Conservation (phyloP, 768 basidiomycete genomes). For the Obba rivulosa region DNA sequence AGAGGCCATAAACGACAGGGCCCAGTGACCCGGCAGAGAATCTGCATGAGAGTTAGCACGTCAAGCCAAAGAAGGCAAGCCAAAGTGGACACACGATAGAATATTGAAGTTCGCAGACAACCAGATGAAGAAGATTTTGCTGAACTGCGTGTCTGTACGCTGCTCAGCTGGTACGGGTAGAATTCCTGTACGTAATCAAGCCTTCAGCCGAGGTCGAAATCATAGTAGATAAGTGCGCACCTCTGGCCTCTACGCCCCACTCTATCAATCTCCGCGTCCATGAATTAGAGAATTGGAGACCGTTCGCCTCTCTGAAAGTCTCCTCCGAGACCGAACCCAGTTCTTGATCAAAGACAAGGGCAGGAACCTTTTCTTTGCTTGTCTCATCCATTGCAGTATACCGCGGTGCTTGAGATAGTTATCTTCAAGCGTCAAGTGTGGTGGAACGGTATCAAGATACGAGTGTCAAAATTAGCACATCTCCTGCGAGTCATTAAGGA, state of each 20-base stretch:
- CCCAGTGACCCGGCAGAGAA: conserved; percentile 45
- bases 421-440: too few relatives aligned
- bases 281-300: conserved; percentile 9
- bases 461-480: background rate
- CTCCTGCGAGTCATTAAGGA: too few relatives aligned
- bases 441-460: too few relatives aligned
- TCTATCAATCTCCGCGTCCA: conserved; percentile 19
- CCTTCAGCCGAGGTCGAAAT: background rate
- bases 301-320: background rate
- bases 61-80: background rate
- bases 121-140: conserved; percentile 38
- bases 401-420: too few relatives aligned
- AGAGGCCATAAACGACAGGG: conserved; percentile 37
- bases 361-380: too few relatives aligned
- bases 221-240: too few relatives aligned
- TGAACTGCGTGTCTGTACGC: conserved; percentile 33
- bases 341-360: background rate
- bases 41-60: conserved; percentile 14
- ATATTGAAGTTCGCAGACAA: conserved; percentile 36
- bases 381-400: too few relatives aligned
- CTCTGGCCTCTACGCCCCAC: conserved; percentile 29
- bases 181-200: conserved; percentile 22
- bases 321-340: too few relatives aligned
- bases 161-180: conserved; percentile 28
- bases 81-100: conserved; percentile 25